Evolutionary conservation across 371 early-diverging fungal genomes (phyloP), one percentile per base, ranked within the genome.

Genomic region (Vairimorpha ceranae): DNA sequence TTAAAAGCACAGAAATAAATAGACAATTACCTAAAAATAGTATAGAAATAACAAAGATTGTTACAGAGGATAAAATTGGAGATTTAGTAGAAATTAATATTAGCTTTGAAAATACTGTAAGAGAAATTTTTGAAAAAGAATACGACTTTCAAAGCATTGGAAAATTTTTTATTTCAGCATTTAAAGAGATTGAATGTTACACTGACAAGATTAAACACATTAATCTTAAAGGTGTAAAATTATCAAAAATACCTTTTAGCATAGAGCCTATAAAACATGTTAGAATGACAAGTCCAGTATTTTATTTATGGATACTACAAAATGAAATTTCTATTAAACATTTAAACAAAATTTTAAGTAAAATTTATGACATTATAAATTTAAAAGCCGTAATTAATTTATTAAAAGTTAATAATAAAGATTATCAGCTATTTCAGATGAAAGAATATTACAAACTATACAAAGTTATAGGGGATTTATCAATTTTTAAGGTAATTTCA

Each of bases 401-500:
- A 48, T 48, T 48, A 48, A 12, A 48, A 3, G n/a, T 48, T 12
- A 48, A 48, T 48, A 48, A 12, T 21, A 4, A 4, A 10, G 48
- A 48, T 48, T 48, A 48, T 21, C 6, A 48, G n/a, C 6, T 48
- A 48, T 48, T 48, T 21, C 48, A 48, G 48, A 48, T 48, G 3
- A 48, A 48, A n/a, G 48, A 48, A 48, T 48, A 10, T 48, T 48
- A 48, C n/a, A 48, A 48, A 48, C n/a, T 48, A 48, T 48, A 48
- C n/a, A 4, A 4, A 21, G 4, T 48, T 21, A 48, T n/a, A 48
- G n/a, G n/a, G n/a, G 4, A 48, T n/a, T 12, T 4, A 12, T 14
- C 14, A 4, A 48, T 48, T 10, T 21, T 48, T 14, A n/a, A 48
- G n/a, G 6, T n/a, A n/a, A 12, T 48, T 12, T 4, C 48, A 48